Percentiles rank a stretch among this genome's conserved stretches.
These are phyloP conservation scores for Diplogelasinospora grovesii DNA, from an alignment of 495 filamentous ascomycete genomes.

Conservation along the genomic window DNA sequence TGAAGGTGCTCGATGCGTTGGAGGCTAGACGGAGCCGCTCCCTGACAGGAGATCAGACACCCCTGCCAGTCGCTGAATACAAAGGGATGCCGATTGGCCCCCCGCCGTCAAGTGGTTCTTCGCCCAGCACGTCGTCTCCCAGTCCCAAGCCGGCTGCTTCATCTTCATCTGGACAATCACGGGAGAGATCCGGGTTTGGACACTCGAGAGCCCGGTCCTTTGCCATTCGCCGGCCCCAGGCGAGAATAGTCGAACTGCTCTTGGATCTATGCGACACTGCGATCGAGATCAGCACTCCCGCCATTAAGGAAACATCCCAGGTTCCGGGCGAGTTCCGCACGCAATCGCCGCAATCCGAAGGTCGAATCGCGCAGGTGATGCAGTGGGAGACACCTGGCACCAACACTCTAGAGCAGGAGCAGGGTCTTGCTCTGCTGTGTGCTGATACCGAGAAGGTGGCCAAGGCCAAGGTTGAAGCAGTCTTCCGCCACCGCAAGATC, in stretches of 20 bases:
- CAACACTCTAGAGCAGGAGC: conserved; percentile 89
- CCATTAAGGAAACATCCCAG: conserved; percentile 74
- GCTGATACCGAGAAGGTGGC: conserved; percentile 79
- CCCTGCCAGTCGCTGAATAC: conserved; percentile 68
- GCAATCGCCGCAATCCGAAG: conserved; percentile 91
- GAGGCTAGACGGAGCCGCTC: conserved; percentile 72
- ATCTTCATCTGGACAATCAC: conserved; percentile 66
- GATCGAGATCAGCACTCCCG: conserved; percentile 86
- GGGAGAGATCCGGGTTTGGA: conserved; percentile 73
- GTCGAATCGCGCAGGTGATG: conserved; percentile 81
- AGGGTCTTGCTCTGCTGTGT: conserved; percentile 79
- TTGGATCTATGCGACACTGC: conserved; percentile 94
- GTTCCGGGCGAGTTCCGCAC: conserved; percentile 70
- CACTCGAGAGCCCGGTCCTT: conserved; percentile 73
- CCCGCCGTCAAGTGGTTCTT: conserved; percentile 54
- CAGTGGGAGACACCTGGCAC: conserved; percentile 93
- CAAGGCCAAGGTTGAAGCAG: conserved; percentile 83
- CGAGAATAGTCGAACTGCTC: conserved; percentile 87
- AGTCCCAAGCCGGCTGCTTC: conserved; percentile 60
- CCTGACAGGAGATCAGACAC: conserved; percentile 50
- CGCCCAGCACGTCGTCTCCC: conserved; percentile 49
- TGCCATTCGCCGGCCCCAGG: conserved; percentile 79
- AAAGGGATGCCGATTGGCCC: conserved; percentile 86
- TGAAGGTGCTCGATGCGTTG: conserved; percentile 86
- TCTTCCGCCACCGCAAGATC: conserved; percentile 83